Percentiles rank a stretch among this genome's conserved stretches.
These are phyloP conservation scores for Populus trichocarpa DNA, from an alignment of 441 rosid species.

Conservation along the genomic window DNA sequence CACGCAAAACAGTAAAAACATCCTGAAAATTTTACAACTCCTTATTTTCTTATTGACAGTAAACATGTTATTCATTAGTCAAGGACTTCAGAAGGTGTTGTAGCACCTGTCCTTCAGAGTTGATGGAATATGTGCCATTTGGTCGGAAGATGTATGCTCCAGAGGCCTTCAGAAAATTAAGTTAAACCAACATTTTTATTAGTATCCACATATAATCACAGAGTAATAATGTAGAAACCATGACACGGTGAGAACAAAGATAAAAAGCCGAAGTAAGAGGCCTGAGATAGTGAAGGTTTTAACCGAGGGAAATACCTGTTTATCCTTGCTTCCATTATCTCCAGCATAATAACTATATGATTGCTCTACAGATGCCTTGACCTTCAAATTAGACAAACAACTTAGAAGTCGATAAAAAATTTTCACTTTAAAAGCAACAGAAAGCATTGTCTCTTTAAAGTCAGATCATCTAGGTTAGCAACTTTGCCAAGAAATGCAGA, in stretches of 20 bases:
- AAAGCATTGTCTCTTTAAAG: not conserved
- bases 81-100: conserved; percentile 29
- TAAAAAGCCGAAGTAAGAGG: not conserved
- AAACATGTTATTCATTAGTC: conserved; percentile 11
- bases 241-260: not conserved
- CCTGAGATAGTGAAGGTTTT: not conserved
- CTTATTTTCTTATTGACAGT: conserved; percentile 12
- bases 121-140: conserved; percentile 66
- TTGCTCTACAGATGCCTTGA: conserved; percentile 56
- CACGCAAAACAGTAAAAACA: conserved; percentile 62
- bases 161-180: conserved; percentile 45
- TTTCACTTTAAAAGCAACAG: not conserved
- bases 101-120: conserved; percentile 51
- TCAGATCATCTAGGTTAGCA: not conserved
- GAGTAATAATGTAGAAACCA: conserved; percentile 6
- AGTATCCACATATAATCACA: conserved; percentile 8
- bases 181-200: conserved; percentile 6
- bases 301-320: conserved; percentile 40
- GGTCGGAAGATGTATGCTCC: conserved; percentile 99
- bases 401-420: not conserved
- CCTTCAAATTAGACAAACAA: conserved; percentile 36
- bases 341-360: conserved; percentile 71
- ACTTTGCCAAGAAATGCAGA: not conserved
- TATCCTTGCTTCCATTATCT: conserved; percentile 49
- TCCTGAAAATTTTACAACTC: conserved; percentile 42